Evolutionary conservation across 2,329 filamentous ascomycete genomes (phyloP).

Genomic region (Alternaria alternata): DNA sequence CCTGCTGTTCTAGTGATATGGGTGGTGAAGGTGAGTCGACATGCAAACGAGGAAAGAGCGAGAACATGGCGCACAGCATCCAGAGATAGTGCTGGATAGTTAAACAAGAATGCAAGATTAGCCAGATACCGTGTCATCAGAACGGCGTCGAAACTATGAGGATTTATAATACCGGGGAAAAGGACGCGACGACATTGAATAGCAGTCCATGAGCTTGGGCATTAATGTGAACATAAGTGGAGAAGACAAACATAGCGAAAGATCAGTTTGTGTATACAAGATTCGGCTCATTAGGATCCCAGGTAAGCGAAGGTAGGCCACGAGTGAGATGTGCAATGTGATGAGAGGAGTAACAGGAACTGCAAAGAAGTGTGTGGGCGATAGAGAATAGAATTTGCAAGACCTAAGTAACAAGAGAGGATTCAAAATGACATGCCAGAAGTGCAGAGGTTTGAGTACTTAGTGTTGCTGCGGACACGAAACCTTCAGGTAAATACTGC

Average conservation of each 20-base stretch:
- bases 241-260: background rate
- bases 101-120: background rate
- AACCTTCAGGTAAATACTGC: background rate
- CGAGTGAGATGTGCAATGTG: background rate
- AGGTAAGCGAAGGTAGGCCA: background rate
- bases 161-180: background rate
- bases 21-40: conserved; percentile 9
- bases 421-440: background rate
- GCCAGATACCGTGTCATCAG: background rate
- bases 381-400: background rate
- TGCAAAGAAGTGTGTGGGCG: background rate
- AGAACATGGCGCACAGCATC: background rate
- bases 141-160: background rate
- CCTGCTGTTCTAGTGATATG: conserved; percentile 11
- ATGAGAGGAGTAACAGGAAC: background rate
- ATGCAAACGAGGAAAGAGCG: conserved; percentile 2
- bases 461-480: background rate
- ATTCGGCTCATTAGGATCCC: background rate
- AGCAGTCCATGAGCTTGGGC: background rate
- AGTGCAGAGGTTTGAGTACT: background rate
- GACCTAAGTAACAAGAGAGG: background rate
- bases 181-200: background rate
- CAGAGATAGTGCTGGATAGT: background rate
- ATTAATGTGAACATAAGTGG: background rate
- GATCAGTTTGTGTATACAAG: background rate